Evolutionary conservation across 1,284 basidiomycete species (phyloP), one percentile per base, ranked within the genome.

Genomic region (Thelephora terrestris): DNA sequence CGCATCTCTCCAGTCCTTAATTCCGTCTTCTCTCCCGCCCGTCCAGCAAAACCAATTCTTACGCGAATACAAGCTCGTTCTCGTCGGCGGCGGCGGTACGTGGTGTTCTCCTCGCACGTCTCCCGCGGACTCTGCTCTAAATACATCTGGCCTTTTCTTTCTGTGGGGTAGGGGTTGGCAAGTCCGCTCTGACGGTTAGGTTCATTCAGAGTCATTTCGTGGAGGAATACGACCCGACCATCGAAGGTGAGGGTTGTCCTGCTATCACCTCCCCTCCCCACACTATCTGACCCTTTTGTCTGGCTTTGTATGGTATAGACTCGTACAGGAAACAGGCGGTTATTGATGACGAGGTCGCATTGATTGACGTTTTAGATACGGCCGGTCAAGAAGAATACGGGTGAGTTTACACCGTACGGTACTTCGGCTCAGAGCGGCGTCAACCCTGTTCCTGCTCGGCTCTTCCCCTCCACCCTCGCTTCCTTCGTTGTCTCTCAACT

Each of bases 341-440:
- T 43, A 96, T 99, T 57, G 95, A 99, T 67, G 95, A 97, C 36
- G 96, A 99, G 68, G 92, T 97, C 20, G 95, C 95, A 2, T 74
- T 98, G 47, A 81, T 99, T 49, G 95, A 99, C 63, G 94, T 99
- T 47, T 79, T 99, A 55, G 95, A 99, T 71, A 99, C 96, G 4
- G 96, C 96, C 45, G 95, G 95, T 43, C 95, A 99, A 69, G 95
- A 99, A 69, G 95, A 99, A 74, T 99, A 99, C 65, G 91, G 88
- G 93, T 95, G 57, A 52, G 86, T 78, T 29, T 18, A 20, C 16
- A 17, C 9, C 9, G 25, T 27, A 27, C 25, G 9, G 4, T 27
- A 9, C 29, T 32, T 32, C 29, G 29, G 29, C 29, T 32, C 29
- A 32, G 14, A 32, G 7, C 14, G 29, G 29, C 29, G 9, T 27